phyloP scores from a whole-genome alignment of 768 basidiomycete species.

The Lactifluus subvellereus region DNA sequence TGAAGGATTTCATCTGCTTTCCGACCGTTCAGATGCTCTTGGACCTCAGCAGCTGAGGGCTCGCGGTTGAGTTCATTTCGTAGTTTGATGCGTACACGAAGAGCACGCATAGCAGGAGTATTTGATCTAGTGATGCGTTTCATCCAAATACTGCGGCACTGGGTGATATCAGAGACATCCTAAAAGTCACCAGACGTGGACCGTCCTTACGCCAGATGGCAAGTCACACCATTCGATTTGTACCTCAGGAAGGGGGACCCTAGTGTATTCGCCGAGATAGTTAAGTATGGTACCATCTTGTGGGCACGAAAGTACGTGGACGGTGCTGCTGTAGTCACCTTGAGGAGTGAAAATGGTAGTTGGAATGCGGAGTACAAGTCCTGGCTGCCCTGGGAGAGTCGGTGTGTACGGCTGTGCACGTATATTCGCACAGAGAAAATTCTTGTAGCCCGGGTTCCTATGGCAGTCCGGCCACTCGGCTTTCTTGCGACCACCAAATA shows the following conservation, averaged over 20 bases:
- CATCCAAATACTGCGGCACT: not conserved
- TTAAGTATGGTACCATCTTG: not conserved
- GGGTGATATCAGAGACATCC: not conserved
- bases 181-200: not conserved
- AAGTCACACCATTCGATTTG: not conserved
- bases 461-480: not conserved
- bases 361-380: not conserved
- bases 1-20: not conserved
- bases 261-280: not conserved
- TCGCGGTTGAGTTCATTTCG: not conserved
- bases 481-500: not conserved
- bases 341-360: not conserved
- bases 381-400: not conserved
- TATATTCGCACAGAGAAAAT: not conserved
- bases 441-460: not conserved
- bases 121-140: not conserved
- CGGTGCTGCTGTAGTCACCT: not conserved
- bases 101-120: not conserved
- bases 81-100: conserved; percentile 1
- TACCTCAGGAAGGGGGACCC: not conserved
- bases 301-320: not conserved
- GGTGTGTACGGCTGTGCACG: not conserved
- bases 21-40: not conserved
- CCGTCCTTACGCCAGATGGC: not conserved
- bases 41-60: conserved; percentile 1